phyloP scores from a whole-genome alignment of 306 rosid species.

The Vigna radiata region DNA sequence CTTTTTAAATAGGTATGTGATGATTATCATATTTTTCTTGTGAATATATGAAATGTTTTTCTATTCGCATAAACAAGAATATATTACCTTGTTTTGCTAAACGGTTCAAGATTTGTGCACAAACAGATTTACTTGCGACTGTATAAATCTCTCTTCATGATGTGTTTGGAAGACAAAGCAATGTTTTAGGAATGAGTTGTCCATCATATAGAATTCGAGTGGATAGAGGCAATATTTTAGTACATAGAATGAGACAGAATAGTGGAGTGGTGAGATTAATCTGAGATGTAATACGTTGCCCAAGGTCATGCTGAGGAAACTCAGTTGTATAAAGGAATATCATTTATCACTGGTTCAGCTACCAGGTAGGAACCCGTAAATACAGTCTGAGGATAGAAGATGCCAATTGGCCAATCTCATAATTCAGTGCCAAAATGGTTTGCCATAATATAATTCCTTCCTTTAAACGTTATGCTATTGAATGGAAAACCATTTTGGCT shows the following conservation, averaged over 20 bases:
- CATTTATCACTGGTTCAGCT: conserved; percentile 14
- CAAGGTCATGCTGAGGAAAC: conserved; percentile 20
- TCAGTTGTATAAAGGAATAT: background rate
- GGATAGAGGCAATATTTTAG: conserved; percentile 13
- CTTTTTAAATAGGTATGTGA: conserved; percentile 80
- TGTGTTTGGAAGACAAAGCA: conserved; percentile 8
- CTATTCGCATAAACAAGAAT: background rate
- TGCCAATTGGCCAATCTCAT: background rate
- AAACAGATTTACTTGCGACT: conserved; percentile 3
- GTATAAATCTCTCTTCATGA: conserved; percentile 29
- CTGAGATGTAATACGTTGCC: conserved; percentile 25
- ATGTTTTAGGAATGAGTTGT: conserved; percentile 25
- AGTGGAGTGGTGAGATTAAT: conserved; percentile 29
- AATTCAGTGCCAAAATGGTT: conserved; percentile 4
- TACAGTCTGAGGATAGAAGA: conserved; percentile 22
- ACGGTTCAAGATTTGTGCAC: conserved; percentile 14
- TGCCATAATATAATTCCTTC: conserved; percentile 26
- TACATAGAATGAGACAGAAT: conserved; percentile 3
- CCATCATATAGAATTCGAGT: background rate
- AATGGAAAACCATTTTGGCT: background rate
- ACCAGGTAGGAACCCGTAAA: conserved; percentile 7
- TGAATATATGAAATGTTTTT: conserved; percentile 1
- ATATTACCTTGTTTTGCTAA: background rate
- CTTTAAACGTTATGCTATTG: conserved; percentile 16
- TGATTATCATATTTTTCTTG: conserved; percentile 5